Evolutionary conservation across 305 asterid species (phyloP), one percentile per base, ranked within the genome.

Genomic region (Rubia balearica): DNA sequence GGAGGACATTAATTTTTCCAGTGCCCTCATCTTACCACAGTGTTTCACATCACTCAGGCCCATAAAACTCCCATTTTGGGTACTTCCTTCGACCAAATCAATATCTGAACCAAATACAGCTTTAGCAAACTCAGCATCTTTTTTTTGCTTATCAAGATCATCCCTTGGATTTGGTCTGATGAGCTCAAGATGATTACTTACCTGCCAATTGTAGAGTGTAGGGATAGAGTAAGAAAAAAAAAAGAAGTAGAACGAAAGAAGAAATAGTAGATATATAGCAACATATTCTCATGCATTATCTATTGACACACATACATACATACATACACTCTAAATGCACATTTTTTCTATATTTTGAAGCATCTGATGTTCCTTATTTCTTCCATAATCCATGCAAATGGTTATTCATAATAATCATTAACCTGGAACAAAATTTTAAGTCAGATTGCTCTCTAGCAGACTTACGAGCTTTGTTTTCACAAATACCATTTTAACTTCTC

Each of bases 151-250:
- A 68, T 88, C 90, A 64, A 72, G 85, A 76, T 91, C 96, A 70
- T 94, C 98, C 79, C 80, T 91, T 48, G 89, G 80, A 83, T 87
- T 89, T 71, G 99, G 95, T 83, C 91, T 94, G 79, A 94, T 89
- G 78, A 94, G 99, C 89, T 91, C 98, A 75, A 94, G 84, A 81
- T 94, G 98, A 80, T 94, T 94, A 84, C 96, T 89, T 75, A 94
- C 81, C 98, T 94, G 80, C 55, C 61, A 65, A 45, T 24, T 53
- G 63, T 17, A 30, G 40, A 68, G 22, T 19, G 48, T 57, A 71
- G 66, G 69, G 51, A 53, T 73, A 71, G 67, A 55, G 27, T 74
- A 56, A 67, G 51, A 22, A 65, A 69, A 61, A 27, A 40, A 40
- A 36, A 8, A 60, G 8, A 13, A 60, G 1, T 24, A 60, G 14